Conservation (phyloP, 2,329 filamentous ascomycete genomes). For the Nemania diffusa region DNA sequence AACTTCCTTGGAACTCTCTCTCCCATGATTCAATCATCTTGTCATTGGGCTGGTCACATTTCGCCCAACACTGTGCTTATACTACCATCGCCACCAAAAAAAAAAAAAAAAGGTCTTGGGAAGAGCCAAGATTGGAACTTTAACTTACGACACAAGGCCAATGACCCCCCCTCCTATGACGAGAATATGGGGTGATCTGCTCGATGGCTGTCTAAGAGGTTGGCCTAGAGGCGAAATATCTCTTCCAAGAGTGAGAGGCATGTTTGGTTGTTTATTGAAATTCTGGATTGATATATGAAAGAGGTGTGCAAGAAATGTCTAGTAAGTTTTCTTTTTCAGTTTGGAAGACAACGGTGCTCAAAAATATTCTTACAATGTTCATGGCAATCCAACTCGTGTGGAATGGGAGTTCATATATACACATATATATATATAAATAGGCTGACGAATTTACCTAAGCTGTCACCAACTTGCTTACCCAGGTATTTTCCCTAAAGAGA, state of each 20-base stretch:
- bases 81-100: too few species aligned
- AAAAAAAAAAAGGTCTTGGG: not conserved
- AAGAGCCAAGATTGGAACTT: not conserved
- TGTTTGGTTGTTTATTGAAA: conserved; percentile 25
- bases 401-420: not conserved
- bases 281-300: not conserved
- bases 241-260: conserved; percentile 49
- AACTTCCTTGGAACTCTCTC: not conserved
- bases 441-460: not conserved
- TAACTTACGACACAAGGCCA: conserved; percentile 47
- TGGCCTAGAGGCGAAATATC: conserved; percentile 47
- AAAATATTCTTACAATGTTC: conserved; percentile 6
- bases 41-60: not conserved
- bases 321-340: not conserved
- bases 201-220: conserved; percentile 44
- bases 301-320: not conserved
- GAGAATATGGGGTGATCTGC: conserved; percentile 46
- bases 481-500: too few species aligned
- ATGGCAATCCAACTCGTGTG: too few species aligned
- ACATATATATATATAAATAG: conserved; percentile 14
- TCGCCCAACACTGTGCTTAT: not conserved
- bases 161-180: conserved; percentile 49
- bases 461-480: too few species aligned
- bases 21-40: not conserved
- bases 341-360: conserved; percentile 1